phyloP scores from a whole-genome alignment of 2,329 filamentous ascomycete species.

The Talaromyces sp. region DNA sequence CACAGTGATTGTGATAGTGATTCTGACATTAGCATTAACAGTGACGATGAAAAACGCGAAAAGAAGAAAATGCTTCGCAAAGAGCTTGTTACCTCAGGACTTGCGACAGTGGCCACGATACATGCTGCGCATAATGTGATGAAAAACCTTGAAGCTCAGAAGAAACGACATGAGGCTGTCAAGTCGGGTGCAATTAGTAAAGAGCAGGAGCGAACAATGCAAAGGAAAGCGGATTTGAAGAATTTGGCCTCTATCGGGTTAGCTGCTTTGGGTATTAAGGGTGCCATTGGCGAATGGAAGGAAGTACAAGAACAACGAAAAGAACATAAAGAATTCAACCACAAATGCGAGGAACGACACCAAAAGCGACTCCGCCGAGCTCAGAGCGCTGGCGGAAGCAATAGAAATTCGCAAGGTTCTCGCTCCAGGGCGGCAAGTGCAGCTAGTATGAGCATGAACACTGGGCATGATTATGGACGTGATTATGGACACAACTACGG shows the following conservation, averaged over 20 bases:
- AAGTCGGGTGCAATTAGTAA: constrained; percentile 60
- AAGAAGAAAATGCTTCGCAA: constrained; percentile 65
- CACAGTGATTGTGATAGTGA: constrained; percentile 35
- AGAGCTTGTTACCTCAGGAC: constrained; percentile 62
- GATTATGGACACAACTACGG: not conserved
- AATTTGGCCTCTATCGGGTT: constrained; percentile 66
- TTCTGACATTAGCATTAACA: constrained; percentile 55
- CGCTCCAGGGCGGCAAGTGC: constrained; percentile 13
- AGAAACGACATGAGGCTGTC: constrained; percentile 58
- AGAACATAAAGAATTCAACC: constrained; percentile 52
- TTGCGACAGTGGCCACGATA: constrained; percentile 66
- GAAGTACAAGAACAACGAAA: constrained; percentile 62
- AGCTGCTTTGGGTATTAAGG: constrained; percentile 65
- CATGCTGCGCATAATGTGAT: constrained; percentile 66
- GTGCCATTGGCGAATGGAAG: constrained; percentile 64
- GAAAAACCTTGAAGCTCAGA: constrained; percentile 60
- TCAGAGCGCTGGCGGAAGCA: constrained; percentile 11
- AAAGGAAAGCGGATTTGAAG: constrained; percentile 61
- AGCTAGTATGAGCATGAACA: constrained; percentile 12
- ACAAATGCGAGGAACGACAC: constrained; percentile 42
- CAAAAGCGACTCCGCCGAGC: constrained; percentile 43
- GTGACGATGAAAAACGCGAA: constrained; percentile 60
- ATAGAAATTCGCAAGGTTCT: not conserved
- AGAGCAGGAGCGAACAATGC: constrained; percentile 61
- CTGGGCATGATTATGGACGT: constrained; percentile 6